phyloP scores from a whole-genome alignment of 2,329 filamentous ascomycete species.

The Ophiostoma pallidulum region DNA sequence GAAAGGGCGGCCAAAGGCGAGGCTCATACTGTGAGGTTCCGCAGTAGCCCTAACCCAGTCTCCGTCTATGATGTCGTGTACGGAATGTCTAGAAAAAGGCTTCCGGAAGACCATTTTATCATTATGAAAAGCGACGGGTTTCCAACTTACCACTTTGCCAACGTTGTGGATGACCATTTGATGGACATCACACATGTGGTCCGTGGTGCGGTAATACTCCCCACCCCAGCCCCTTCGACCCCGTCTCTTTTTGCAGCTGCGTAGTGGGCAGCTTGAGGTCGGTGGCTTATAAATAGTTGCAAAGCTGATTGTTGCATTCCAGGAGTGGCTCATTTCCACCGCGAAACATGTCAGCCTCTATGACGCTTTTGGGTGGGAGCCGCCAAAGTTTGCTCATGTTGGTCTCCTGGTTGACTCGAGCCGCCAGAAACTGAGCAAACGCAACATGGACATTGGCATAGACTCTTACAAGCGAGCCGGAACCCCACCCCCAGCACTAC shows the following conservation, averaged over 20 bases:
- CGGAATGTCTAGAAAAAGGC: slow-evolving; percentile 50
- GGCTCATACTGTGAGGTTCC: slow-evolving; percentile 67
- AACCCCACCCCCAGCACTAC: slow-evolving; percentile 41
- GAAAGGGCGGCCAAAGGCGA: slow-evolving; percentile 61
- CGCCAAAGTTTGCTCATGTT: slow-evolving; percentile 71
- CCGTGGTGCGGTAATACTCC: slow-evolving; percentile 61
- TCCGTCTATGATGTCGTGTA: slow-evolving; percentile 72
- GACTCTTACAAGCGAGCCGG: slow-evolving; percentile 39
- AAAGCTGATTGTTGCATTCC: neutral
- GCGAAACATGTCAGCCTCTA: slow-evolving; percentile 66
- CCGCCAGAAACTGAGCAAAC: slow-evolving; percentile 79
- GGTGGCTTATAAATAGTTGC: neutral
- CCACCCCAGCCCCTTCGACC: slow-evolving; percentile 10
- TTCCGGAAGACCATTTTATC: slow-evolving; percentile 68
- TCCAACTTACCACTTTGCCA: slow-evolving; percentile 94
- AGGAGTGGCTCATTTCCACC: slow-evolving; percentile 95
- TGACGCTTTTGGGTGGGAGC: slow-evolving; percentile 63
- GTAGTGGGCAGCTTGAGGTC: too few species aligned
- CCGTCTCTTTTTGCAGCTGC: too few species aligned
- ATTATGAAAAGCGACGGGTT: slow-evolving; percentile 84
- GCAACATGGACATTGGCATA: slow-evolving; percentile 49
- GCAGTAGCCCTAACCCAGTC: slow-evolving; percentile 51
- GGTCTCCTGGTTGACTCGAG: slow-evolving; percentile 60
- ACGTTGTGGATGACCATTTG: slow-evolving; percentile 89
- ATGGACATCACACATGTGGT: slow-evolving; percentile 97